phyloP scores from a whole-genome alignment of 345 rosid genomes.

The Eucalyptus camaldulensis region DNA sequence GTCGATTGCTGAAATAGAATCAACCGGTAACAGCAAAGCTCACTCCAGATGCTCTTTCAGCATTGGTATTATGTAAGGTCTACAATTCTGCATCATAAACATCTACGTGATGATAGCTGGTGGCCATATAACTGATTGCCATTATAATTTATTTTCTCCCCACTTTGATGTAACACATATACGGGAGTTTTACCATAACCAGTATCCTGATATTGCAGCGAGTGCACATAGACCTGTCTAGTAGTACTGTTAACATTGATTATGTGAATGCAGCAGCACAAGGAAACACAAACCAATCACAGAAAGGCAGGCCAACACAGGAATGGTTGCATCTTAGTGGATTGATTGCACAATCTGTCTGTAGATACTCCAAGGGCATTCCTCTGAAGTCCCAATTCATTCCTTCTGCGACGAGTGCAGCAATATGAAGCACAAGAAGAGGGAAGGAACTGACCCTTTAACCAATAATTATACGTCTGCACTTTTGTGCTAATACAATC shows the following conservation, averaged over 20 bases:
- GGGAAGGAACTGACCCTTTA: background rate
- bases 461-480: background rate
- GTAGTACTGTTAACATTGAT: background rate
- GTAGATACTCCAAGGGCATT: background rate
- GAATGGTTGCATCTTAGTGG: background rate
- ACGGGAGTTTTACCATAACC: background rate
- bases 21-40: background rate
- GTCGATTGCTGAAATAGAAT: background rate
- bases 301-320: background rate
- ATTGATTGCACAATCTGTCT: background rate
- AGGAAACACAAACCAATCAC: background rate
- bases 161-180: background rate
- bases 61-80: background rate
- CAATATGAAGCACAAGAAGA: background rate
- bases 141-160: background rate
- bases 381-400: background rate
- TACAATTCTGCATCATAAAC: background rate
- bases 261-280: background rate
- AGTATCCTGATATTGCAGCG: background rate
- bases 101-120: background rate
- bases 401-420: background rate
- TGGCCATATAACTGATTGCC: background rate
- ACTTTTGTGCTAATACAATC: background rate
- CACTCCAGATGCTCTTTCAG: background rate
- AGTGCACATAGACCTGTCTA: background rate